Evolutionary conservation across 257 asterid genomes (phyloP).

Genomic region (Nicotiana obtusifolia): DNA sequence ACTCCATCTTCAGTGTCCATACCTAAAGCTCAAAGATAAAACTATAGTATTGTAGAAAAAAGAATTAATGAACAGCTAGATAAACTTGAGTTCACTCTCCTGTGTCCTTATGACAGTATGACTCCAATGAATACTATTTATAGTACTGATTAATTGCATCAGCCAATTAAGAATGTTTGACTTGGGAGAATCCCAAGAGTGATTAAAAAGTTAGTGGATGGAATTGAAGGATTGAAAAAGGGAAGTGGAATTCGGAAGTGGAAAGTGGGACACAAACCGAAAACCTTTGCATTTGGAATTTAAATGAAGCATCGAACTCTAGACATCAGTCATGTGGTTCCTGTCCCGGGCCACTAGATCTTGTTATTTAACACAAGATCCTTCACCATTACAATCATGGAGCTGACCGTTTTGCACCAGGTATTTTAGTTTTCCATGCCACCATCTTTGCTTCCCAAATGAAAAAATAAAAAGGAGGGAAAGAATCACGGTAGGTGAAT

Average conservation of each 20-base stretch:
- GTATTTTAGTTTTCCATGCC: conserved; percentile 24
- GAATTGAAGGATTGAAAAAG: conserved; percentile 16
- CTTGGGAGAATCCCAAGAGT: conserved; percentile 33
- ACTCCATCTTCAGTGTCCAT: conserved; percentile 54
- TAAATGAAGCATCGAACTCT: conserved; percentile 16
- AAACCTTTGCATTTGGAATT: conserved; percentile 20
- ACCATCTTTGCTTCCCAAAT: neutral
- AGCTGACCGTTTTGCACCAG: conserved; percentile 19
- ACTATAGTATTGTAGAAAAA: neutral
- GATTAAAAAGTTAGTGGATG: conserved; percentile 34
- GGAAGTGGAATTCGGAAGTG: conserved; percentile 33
- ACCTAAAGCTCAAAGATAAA: neutral
- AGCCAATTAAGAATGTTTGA: conserved; percentile 31
- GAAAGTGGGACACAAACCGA: conserved; percentile 39
- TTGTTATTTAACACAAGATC: conserved; percentile 17
- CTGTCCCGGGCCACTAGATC: conserved; percentile 42
- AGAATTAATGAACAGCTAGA: neutral
- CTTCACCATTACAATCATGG: conserved; percentile 17
- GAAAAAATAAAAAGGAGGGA: neutral
- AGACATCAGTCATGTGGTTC: conserved; percentile 34
- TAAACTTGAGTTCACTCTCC: neutral
- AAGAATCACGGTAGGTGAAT: conserved; percentile 16
- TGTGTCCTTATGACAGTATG: neutral
- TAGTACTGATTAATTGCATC: neutral
- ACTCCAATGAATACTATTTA: neutral